These are phyloP conservation scores for Coniferiporia sulphurascens DNA, from an alignment of 1,284 basidiomycete genomes.

Conservation along the genomic window DNA sequence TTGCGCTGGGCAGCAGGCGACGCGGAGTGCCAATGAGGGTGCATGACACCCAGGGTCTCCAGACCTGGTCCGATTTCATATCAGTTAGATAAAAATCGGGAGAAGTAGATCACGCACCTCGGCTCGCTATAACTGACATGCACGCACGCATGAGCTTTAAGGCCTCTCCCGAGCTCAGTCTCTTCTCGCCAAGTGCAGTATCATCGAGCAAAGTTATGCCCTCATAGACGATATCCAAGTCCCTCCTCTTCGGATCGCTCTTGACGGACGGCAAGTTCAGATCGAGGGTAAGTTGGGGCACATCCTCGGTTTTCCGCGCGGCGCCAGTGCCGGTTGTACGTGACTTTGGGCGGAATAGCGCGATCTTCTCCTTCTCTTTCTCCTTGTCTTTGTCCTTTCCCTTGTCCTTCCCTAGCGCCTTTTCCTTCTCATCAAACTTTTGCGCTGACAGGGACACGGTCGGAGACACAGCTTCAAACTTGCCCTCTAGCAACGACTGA, in stretches of 20 bases:
- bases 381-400: conserved; percentile 21
- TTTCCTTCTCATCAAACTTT: conserved; percentile 27
- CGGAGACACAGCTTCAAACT: conserved; percentile 64
- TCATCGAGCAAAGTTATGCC: conserved; percentile 43
- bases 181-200: conserved; percentile 47
- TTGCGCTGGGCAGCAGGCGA: conserved; percentile 60
- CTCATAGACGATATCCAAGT: conserved; percentile 48
- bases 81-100: conserved; percentile 5
- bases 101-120: conserved; percentile 40
- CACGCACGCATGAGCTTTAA: conserved; percentile 59
- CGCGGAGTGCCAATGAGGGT: conserved; percentile 73
- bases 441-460: conserved; percentile 46
- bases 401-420: conserved; percentile 22
- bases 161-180: conserved; percentile 55
- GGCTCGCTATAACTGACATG: conserved; percentile 53
- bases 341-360: conserved; percentile 47
- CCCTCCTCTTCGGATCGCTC: conserved; percentile 36
- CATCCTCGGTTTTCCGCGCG: conserved; percentile 27
- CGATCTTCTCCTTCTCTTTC: conserved; percentile 34
- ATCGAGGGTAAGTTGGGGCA: conserved; percentile 56
- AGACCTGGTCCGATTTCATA: conserved; percentile 41
- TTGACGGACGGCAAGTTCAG: conserved; percentile 42
- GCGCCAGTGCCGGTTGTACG: conserved; percentile 30
- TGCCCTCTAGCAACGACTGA: conserved; percentile 59
- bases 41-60: conserved; percentile 74